Conservation (phyloP, 2,329 filamentous ascomycete species). For the Ophiobolus disseminans region DNA sequence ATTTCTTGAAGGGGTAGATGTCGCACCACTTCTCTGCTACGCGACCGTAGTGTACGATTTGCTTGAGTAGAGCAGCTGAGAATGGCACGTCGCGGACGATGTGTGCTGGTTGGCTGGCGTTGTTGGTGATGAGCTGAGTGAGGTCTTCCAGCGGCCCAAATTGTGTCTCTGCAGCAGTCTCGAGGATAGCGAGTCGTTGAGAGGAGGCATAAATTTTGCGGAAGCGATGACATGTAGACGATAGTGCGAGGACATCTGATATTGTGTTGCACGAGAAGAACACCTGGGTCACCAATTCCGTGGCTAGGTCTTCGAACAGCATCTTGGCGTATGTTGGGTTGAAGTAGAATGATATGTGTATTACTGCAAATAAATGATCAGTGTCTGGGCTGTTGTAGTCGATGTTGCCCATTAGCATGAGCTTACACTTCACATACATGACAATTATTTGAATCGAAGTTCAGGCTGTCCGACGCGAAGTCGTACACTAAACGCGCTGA, state of each 20-base stretch:
- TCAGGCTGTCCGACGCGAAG: not conserved
- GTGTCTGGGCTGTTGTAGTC: not conserved
- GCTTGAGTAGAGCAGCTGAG: slow-evolving; percentile 62
- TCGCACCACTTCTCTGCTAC: slow-evolving; percentile 65
- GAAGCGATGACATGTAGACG: slow-evolving; percentile 63
- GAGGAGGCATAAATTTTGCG: slow-evolving; percentile 60
- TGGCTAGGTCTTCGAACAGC: slow-evolving; percentile 63
- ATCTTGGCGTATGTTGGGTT: slow-evolving; percentile 49
- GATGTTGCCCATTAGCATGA: no score
- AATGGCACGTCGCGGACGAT: slow-evolving; percentile 60
- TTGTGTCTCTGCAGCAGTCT: slow-evolving; percentile 61
- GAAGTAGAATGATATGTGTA: slow-evolving; percentile 1
- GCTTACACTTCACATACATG: no score
- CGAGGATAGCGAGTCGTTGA: slow-evolving; percentile 62
- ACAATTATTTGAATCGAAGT: no score
- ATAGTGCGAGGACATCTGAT: slow-evolving; percentile 61
- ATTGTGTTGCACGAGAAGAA: slow-evolving; percentile 62
- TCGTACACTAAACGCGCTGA: not conserved
- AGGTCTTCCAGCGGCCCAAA: slow-evolving; percentile 66
- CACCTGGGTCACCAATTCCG: slow-evolving; percentile 65
- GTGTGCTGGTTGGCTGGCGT: slow-evolving; percentile 65
- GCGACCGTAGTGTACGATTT: slow-evolving; percentile 61
- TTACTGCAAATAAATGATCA: not conserved
- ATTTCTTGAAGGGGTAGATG: slow-evolving; percentile 70
- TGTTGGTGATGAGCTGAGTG: slow-evolving; percentile 66